These are phyloP conservation scores for Gamsiella multidivaricata DNA, from an alignment of 192 early-diverging fungal genomes.

Conservation along the genomic window DNA sequence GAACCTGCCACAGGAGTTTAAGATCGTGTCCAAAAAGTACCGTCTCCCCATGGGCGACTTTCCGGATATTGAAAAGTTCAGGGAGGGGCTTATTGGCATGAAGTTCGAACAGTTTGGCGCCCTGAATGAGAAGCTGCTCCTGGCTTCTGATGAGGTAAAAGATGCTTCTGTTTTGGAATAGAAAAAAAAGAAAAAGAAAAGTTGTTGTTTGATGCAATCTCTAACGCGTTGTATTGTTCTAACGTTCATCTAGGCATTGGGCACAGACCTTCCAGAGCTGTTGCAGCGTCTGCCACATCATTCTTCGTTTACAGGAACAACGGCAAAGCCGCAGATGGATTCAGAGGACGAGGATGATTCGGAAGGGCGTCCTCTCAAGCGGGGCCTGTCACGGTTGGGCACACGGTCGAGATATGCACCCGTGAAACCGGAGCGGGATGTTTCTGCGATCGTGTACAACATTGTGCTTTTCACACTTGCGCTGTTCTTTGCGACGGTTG, in stretches of 20 bases:
- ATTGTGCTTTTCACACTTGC: constrained; percentile 36
- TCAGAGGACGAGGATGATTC: constrained; percentile 25
- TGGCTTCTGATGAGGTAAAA: constrained; percentile 57
- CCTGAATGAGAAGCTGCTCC: constrained; percentile 57
- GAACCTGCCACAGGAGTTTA: constrained; percentile 75
- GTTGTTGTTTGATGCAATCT: background rate
- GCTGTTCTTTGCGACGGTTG: constrained; percentile 42
- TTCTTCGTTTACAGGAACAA: constrained; percentile 43
- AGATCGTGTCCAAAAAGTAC: constrained; percentile 73
- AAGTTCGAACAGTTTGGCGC: constrained; percentile 63
- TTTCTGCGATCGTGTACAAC: constrained; percentile 31
- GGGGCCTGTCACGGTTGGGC: constrained; percentile 11
- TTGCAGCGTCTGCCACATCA: constrained; percentile 55
- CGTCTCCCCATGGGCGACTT: constrained; percentile 69
- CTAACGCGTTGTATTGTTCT: background rate
- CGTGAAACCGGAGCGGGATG: constrained; percentile 38
- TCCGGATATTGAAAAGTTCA: constrained; percentile 57
- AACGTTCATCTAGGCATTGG: constrained; percentile 38
- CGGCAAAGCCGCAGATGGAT: constrained; percentile 50
- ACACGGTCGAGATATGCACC: constrained; percentile 49
- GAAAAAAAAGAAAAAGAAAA: background rate
- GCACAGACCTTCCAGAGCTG: constrained; percentile 58
- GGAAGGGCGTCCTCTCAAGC: background rate
- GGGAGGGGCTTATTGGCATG: constrained; percentile 49
- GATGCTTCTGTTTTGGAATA: background rate